A percentile compares a stretch with the other conserved stretches of the same genome.
These are phyloP conservation scores for Blastobotrys petasosporus DNA, from an alignment of 1,139 yeast genomes.

Conservation along the genomic window DNA sequence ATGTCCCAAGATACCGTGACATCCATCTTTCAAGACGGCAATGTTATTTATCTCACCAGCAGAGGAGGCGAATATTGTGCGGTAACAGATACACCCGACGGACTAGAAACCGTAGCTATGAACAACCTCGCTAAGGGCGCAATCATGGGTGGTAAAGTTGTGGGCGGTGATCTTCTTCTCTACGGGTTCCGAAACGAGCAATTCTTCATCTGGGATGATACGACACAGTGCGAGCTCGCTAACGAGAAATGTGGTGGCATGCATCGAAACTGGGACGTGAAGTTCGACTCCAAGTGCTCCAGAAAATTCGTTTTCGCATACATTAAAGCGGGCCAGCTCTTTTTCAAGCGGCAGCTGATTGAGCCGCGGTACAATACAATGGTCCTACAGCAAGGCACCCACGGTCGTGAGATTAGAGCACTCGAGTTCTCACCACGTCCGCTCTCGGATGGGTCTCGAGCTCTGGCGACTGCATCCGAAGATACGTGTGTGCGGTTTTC, in stretches of 20 bases:
- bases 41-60: constrained; percentile 22
- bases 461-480: constrained; percentile 73
- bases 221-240: constrained; percentile 62
- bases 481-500: constrained; percentile 72
- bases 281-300: constrained; percentile 15
- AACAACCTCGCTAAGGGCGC: constrained; percentile 71
- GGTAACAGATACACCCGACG: constrained; percentile 13
- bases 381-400: constrained; percentile 55
- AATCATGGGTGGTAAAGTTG: constrained; percentile 60
- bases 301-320: constrained; percentile 40
- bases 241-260: constrained; percentile 87
- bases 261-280: constrained; percentile 67
- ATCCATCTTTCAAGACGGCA: constrained; percentile 35
- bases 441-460: constrained; percentile 22
- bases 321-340: constrained; percentile 43
- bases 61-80: constrained; percentile 27
- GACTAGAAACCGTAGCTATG: constrained; percentile 42
- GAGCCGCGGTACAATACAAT: constrained; percentile 27
- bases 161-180: constrained; percentile 49
- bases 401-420: constrained; percentile 70
- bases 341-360: constrained; percentile 12
- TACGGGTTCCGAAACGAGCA: constrained; percentile 79
- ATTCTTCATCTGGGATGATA: constrained; percentile 80
- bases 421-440: constrained; percentile 29
- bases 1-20: constrained; percentile 75